A percentile compares a stretch with the other conserved stretches of the same genome.
Conservation (phyloP, 768 basidiomycete genomes). For the Termitomyces sp. region DNA sequence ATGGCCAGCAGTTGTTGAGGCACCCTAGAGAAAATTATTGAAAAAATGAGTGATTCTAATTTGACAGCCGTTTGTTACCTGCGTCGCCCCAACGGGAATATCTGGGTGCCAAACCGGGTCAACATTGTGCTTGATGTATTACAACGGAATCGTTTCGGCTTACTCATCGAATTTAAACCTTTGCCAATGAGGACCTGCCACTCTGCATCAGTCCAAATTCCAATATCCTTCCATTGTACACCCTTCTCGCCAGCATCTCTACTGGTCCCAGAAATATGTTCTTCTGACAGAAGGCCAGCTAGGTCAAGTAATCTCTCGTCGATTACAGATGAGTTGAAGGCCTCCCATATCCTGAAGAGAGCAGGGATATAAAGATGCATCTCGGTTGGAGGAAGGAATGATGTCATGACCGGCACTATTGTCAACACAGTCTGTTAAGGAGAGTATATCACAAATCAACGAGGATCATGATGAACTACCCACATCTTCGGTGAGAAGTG, state of each 20-base stretch:
- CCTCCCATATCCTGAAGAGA: slow-evolving; percentile 73
- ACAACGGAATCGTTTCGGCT: slow-evolving; percentile 15
- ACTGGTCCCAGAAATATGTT: slow-evolving; percentile 55
- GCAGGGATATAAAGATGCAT: slow-evolving; percentile 65
- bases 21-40: slow-evolving; percentile 36
- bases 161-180: slow-evolving; percentile 77
- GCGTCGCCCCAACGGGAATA: slow-evolving; percentile 66
- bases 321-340: slow-evolving; percentile 66
- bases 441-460: not conserved
- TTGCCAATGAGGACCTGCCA: slow-evolving; percentile 83
- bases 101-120: slow-evolving; percentile 30
- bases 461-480: slow-evolving; percentile 17
- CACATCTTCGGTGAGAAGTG: slow-evolving; percentile 67
- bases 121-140: not conserved
- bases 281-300: slow-evolving; percentile 63
- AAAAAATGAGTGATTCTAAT: not conserved
- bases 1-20: slow-evolving; percentile 60
- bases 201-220: slow-evolving; percentile 83
- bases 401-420: slow-evolving; percentile 72
- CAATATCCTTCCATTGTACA: slow-evolving; percentile 73
- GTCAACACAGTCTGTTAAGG: slow-evolving; percentile 51
- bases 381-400: slow-evolving; percentile 69
- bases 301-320: slow-evolving; percentile 75
- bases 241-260: slow-evolving; percentile 52
- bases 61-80: slow-evolving; percentile 32